These are phyloP conservation scores for Agapanthus africanus DNA, from an alignment of 106 monocot species.

Conservation along the genomic window DNA sequence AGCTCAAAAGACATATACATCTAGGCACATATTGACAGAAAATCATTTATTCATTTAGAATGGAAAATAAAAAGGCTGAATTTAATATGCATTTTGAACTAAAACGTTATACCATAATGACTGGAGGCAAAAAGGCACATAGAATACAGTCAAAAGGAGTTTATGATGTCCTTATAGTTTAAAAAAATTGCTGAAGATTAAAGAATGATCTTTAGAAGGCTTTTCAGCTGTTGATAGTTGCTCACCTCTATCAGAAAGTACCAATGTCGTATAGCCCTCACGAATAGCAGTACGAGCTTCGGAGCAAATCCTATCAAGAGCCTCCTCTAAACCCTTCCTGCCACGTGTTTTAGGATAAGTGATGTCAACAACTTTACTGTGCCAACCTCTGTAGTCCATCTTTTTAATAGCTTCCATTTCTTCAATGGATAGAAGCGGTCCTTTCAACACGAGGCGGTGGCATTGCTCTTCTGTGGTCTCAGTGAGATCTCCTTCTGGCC, in stretches of 20 bases:
- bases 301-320: constrained; percentile 77
- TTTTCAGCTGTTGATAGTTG: background rate
- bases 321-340: constrained; percentile 74
- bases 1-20: too few species aligned
- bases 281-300: constrained; percentile 81
- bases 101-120: background rate
- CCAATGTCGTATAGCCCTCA: constrained; percentile 80
- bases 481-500: constrained; percentile 97
- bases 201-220: background rate
- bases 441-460: constrained; percentile 63
- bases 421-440: constrained; percentile 76
- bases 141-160: background rate
- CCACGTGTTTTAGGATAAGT: constrained; percentile 78
- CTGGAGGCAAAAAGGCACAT: background rate
- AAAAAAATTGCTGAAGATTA: background rate
- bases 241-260: constrained; percentile 96
- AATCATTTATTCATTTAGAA: too few species aligned
- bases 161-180: background rate
- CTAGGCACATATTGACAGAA: too few species aligned
- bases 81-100: too few species aligned
- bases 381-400: constrained; percentile 88
- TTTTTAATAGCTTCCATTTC: constrained; percentile 98
- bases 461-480: constrained; percentile 97
- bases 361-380: constrained; percentile 82
- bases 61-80: too few species aligned